Base-by-base conservation (phyloP, 2,329 filamentous ascomycete genomes). In the Pyrenophora teres region DNA sequence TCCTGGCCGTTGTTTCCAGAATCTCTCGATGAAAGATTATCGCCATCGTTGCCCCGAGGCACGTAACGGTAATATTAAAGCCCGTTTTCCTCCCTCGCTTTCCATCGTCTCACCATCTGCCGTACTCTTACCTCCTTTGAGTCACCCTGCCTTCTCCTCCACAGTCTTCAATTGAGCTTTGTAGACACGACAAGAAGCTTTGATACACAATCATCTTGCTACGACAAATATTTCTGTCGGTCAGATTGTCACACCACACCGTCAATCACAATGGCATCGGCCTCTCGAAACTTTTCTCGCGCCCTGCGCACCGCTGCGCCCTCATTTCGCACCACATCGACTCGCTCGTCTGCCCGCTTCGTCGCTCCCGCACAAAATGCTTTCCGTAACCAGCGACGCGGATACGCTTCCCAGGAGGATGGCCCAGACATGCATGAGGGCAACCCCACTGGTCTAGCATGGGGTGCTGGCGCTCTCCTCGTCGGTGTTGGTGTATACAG, bases 381-480 rank as follows among this genome's bases (percentile, higher is more conserved):
- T 63, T 87, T 92, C 81, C 88, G 88, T 74, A 85, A 87, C 71
- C 82, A 87, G 68, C 89, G 91, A 62, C 89, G 91, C 63, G 87
- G 86, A 76, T 96, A 95, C 78, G 87, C 92, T 38, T 65, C 68
- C 2, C 58, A 59, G 88, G 88, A 68, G 37, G 52, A 61, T 86
- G 87, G 45, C 4, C 40, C 57, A 16, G 70, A 73, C 41, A 72
- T 71, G 48, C 67, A 66, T 35, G 49, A 86, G 86, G 76, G 77
- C 84, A 61, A 74, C 67, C 46, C 76, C 79, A 64, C 80, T 4
- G 70, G 64, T 44, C 55, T 73, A 62, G 56, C 72, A 40, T 65
- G 53, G 40, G 71, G 69, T 30, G 71, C 69, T 35, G 68, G 60
- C 31, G 68, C 64, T 21, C 62, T 73, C 35, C 53, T 70, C 13